Conservation (phyloP, 2,329 filamentous ascomycete species). For the Westerdykella ornata region DNA sequence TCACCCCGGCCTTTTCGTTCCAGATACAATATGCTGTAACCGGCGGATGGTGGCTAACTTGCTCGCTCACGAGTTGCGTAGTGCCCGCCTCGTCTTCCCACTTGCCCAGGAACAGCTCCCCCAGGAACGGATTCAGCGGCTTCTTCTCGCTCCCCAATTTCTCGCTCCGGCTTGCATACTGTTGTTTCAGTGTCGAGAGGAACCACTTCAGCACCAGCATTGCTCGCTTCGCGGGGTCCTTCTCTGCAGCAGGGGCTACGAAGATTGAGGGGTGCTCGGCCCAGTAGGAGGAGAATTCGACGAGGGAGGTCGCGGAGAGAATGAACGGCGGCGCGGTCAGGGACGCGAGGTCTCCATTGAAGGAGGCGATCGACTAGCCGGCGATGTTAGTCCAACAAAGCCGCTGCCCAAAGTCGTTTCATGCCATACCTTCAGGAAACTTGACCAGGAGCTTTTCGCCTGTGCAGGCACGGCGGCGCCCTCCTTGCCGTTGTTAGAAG, state of each 20-base stretch:
- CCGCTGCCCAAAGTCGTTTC: neutral
- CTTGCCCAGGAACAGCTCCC: slow-evolving; percentile 85
- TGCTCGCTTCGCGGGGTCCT: slow-evolving; percentile 73
- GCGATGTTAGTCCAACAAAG: slow-evolving; percentile 7
- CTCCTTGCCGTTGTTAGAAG: slow-evolving; percentile 32
- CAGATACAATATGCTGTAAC: slow-evolving; percentile 90
- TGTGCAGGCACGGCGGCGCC: slow-evolving; percentile 43
- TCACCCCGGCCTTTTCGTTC: slow-evolving; percentile 75
- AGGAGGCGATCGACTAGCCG: slow-evolving; percentile 46
- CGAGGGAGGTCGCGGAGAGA: slow-evolving; percentile 49
- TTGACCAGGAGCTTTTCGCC: slow-evolving; percentile 45
- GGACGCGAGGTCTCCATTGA: slow-evolving; percentile 52
- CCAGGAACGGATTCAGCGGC: slow-evolving; percentile 90
- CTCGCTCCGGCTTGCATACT: slow-evolving; percentile 70
- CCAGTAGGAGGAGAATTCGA: slow-evolving; percentile 53
- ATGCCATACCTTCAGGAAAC: slow-evolving; percentile 43
- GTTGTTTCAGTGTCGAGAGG: slow-evolving; percentile 83
- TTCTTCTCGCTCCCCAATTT: slow-evolving; percentile 91
- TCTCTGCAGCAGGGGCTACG: slow-evolving; percentile 71
- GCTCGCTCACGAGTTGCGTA: slow-evolving; percentile 84
- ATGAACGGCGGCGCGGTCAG: slow-evolving; percentile 53
- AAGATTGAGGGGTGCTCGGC: slow-evolving; percentile 59
- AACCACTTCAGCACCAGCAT: slow-evolving; percentile 95
- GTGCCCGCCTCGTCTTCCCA: slow-evolving; percentile 80
- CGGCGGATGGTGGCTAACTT: slow-evolving; percentile 90